phyloP scores from a whole-genome alignment of 2,329 filamentous ascomycete genomes.

The Diaporthe batatas region DNA sequence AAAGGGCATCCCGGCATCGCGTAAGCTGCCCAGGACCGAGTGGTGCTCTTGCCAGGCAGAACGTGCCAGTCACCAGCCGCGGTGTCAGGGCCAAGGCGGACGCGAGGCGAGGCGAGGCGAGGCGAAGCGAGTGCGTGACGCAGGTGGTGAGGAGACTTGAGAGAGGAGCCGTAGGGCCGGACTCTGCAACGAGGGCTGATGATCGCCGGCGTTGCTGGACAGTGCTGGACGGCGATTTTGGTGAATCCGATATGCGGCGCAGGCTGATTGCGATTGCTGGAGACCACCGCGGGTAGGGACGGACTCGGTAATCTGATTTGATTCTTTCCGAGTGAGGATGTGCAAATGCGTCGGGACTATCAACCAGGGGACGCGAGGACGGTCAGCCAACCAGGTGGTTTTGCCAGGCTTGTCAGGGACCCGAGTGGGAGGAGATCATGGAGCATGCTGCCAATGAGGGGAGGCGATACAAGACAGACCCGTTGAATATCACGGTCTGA shows the following conservation, averaged over 20 bases:
- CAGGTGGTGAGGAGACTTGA: constrained; percentile 3
- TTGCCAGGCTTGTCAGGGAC: background rate
- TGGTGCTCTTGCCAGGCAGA: background rate
- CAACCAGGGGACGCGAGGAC: constrained; percentile 20
- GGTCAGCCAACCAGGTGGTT: constrained; percentile 4
- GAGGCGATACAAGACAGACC: constrained; percentile 14
- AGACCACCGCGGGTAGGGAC: constrained; percentile 22
- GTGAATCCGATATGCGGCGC: background rate
- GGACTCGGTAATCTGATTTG: constrained; percentile 31
- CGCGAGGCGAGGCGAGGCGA: constrained; percentile 28
- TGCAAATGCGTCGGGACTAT: constrained; percentile 28
- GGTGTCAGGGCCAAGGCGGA: constrained; percentile 12
- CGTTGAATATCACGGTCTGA: constrained; percentile 12
- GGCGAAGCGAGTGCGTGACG: constrained; percentile 25
- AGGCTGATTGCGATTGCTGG: constrained; percentile 29
- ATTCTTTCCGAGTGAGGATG: constrained; percentile 34
- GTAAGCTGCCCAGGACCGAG: background rate
- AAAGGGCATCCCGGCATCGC: constrained; percentile 13
- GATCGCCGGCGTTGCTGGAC: constrained; percentile 16
- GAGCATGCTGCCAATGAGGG: constrained; percentile 9
- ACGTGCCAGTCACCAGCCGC: constrained; percentile 2
- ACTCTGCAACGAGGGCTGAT: constrained; percentile 8
- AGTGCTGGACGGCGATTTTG: constrained; percentile 6
- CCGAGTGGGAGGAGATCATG: constrained; percentile 23
- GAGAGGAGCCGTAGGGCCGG: constrained; percentile 7